These are phyloP conservation scores for Mrakiaceae sp. DNA, from an alignment of 1,284 basidiomycete species.

Conservation along the genomic window DNA sequence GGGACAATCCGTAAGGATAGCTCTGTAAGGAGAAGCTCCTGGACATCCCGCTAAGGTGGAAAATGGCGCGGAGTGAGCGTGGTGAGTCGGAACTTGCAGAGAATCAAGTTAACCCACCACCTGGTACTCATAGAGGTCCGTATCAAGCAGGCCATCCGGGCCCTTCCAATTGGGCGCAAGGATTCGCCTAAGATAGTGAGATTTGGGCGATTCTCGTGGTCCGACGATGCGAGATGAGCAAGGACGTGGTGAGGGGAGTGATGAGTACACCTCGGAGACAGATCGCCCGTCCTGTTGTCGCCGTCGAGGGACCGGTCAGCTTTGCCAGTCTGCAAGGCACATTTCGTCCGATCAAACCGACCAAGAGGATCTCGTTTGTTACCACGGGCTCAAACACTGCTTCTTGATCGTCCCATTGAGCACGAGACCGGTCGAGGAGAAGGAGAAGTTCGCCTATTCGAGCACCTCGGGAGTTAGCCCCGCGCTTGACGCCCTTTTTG, in stretches of 20 bases:
- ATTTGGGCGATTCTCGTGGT: background rate
- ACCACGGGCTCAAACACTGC: too few species aligned
- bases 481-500: too few species aligned
- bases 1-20: background rate
- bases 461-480: too few species aligned
- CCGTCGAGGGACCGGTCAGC: too few species aligned
- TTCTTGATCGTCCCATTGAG: too few species aligned
- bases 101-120: background rate
- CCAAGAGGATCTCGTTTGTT: too few species aligned
- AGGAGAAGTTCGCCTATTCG: too few species aligned
- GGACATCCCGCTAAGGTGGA: background rate
- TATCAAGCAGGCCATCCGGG: background rate
- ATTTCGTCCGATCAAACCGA: too few species aligned
- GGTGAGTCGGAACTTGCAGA: background rate
- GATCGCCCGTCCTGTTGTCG: background rate
- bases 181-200: background rate
- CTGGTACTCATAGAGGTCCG: background rate
- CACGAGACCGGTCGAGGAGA: too few species aligned
- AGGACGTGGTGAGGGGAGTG: background rate
- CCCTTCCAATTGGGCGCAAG: background rate
- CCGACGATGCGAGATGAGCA: background rate
- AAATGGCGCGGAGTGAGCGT: background rate
- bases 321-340: too few species aligned
- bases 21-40: background rate
- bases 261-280: background rate